These are phyloP conservation scores for Aureobasidium musti DNA, from an alignment of 2,329 filamentous ascomycete species.

Conservation along the genomic window DNA sequence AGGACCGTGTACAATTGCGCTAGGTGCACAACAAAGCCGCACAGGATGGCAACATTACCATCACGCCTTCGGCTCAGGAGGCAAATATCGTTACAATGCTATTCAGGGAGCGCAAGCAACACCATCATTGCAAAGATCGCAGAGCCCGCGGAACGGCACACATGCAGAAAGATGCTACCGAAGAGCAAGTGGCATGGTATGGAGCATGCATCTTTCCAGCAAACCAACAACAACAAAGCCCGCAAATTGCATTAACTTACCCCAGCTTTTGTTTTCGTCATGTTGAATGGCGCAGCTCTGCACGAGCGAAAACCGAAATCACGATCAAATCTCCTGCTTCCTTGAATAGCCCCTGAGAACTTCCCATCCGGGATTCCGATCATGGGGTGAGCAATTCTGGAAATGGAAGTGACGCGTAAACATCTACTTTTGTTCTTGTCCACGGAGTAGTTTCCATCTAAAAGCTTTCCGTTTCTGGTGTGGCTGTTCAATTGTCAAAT, in stretches of 20 bases:
- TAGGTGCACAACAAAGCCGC: not conserved
- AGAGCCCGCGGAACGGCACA: not conserved
- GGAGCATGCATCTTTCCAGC: not conserved
- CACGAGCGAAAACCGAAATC: not conserved
- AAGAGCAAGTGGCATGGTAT: not conserved
- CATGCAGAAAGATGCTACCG: not conserved
- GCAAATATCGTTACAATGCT: not conserved
- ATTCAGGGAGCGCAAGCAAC: not conserved
- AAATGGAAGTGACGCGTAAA: conserved; percentile 1
- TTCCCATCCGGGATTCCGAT: not conserved
- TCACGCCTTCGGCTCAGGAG: not conserved
- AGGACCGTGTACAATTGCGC: conserved; percentile 11
- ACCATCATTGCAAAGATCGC: not conserved
- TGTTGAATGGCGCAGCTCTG: conserved; percentile 2
- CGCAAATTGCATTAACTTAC: conserved; percentile 5
- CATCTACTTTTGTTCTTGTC: not conserved
- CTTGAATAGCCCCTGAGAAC: conserved; percentile 1
- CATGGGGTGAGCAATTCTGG: not conserved
- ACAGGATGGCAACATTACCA: not conserved
- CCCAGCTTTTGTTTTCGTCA: conserved; percentile 16
- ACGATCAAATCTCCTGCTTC: conserved; percentile 9
- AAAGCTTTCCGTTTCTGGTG: conserved; percentile 10
- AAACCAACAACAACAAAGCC: not conserved
- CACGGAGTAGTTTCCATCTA: not conserved
- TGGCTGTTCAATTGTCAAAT: conserved; percentile 10